phyloP scores from a whole-genome alignment of 768 basidiomycete genomes.

The Chalciporus piperatus region DNA sequence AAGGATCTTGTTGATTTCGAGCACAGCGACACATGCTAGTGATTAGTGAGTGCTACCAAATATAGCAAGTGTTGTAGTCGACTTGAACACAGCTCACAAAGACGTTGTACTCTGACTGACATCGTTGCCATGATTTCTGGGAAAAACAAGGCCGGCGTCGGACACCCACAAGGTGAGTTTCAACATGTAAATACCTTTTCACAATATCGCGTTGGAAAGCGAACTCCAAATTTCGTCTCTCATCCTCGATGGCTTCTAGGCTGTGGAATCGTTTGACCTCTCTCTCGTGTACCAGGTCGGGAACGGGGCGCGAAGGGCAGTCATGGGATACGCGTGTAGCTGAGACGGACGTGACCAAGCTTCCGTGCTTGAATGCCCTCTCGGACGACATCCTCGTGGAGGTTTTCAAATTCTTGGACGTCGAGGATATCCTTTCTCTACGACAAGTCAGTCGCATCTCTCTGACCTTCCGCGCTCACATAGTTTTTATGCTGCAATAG shows the following conservation, averaged over 20 bases:
- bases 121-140: conserved; percentile 20
- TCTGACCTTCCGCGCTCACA: not conserved
- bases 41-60: too few species aligned
- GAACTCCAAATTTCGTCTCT: conserved; percentile 8
- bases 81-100: conserved; percentile 10
- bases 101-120: conserved; percentile 18
- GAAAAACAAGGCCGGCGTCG: conserved; percentile 22
- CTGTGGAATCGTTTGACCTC: conserved; percentile 24
- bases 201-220: not conserved
- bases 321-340: conserved; percentile 26
- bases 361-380: conserved; percentile 31
- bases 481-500: conserved; percentile 30
- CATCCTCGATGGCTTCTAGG: conserved; percentile 20
- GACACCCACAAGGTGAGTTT: conserved; percentile 14
- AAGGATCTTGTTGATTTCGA: too few species aligned
- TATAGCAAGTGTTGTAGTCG: conserved; percentile 26
- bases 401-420: conserved; percentile 34
- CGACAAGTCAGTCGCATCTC: conserved; percentile 31
- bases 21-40: too few species aligned
- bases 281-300: conserved; percentile 13
- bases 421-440: conserved; percentile 37
- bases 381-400: conserved; percentile 41
- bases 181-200: conserved; percentile 19
- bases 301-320: conserved; percentile 11
- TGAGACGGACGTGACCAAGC: conserved; percentile 11